These are phyloP conservation scores for Exophiala viscosa DNA, from an alignment of 2,329 filamentous ascomycete species.

Conservation along the genomic window DNA sequence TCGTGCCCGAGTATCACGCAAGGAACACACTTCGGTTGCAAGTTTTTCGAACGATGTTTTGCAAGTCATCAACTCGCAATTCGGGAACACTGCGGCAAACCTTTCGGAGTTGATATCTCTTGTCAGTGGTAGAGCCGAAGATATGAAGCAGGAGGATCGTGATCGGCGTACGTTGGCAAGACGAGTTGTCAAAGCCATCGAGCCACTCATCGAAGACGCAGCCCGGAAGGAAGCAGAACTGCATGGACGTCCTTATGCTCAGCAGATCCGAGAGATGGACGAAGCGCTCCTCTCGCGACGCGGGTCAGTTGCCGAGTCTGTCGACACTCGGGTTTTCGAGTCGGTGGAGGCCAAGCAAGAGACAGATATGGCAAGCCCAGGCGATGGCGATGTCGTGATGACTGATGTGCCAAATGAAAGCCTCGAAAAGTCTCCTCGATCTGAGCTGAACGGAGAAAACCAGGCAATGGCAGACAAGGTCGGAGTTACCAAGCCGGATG, in stretches of 20 bases:
- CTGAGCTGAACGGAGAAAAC: neutral
- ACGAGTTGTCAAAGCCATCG: conserved; percentile 78
- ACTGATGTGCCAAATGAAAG: conserved; percentile 35
- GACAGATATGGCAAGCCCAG: conserved; percentile 18
- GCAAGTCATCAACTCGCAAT: conserved; percentile 53
- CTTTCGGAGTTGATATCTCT: conserved; percentile 48
- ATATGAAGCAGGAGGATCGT: conserved; percentile 61
- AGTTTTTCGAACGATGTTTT: conserved; percentile 59
- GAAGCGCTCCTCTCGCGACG: conserved; percentile 56
- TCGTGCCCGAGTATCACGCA: conserved; percentile 51
- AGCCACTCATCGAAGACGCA: conserved; percentile 72
- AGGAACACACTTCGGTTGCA: conserved; percentile 58
- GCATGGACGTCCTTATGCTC: conserved; percentile 64
- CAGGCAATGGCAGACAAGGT: neutral
- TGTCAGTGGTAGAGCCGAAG: conserved; percentile 46
- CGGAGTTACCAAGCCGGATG: conserved; percentile 8
- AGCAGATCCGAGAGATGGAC: conserved; percentile 70
- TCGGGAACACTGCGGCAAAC: conserved; percentile 48
- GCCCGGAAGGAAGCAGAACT: conserved; percentile 78
- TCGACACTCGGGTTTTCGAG: conserved; percentile 22
- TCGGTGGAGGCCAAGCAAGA: conserved; percentile 34
- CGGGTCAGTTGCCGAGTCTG: conserved; percentile 44
- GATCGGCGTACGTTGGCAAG: conserved; percentile 83
- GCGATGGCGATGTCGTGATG: conserved; percentile 35
- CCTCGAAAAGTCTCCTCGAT: conserved; percentile 19